Evolutionary conservation across 2,329 filamentous ascomycete genomes (phyloP), one percentile per base, ranked within the genome.

Genomic region (Zasmidium cellare): DNA sequence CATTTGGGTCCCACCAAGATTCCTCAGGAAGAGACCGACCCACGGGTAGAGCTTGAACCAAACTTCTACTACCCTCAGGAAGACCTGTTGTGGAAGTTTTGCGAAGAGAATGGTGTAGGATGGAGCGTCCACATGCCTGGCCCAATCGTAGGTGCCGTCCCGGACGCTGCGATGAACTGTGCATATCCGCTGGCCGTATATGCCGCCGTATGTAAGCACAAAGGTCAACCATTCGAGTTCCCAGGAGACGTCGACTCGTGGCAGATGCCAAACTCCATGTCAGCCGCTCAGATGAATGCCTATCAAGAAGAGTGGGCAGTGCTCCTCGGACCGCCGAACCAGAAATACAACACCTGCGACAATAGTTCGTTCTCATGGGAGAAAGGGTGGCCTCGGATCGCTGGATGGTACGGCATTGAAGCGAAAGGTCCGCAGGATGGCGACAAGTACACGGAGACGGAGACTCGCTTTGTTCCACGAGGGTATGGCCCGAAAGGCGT

Each of bases 61-160:
- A 83, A 84, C 67, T 84, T 84, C 68, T 84, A 84, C 73, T 84
- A 82, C 61, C 66, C 74, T 0, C 81, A 84, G 67, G 81, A 84
- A 71, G 80, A 84, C 59, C 68, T 72, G 2, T 71, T 84, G 3
- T 71, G 67, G 24, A 62, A 69, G 0, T 83, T 74, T 62, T 79
- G 79, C 63, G 59, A 68, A n/a, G 61, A 69, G 1, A 70, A 77
- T 6, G 60, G 62, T 14, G 69, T 70, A 14, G 65, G 66, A 12
- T 83, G 77, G 77, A 82, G 76, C 56, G 68, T 82, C 5, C 75
- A 75, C 12, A 77, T 79, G 64, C 81, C 81, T 0, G 76, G 75
- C 0, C 76, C 73, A 51, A 80, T 84, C 54, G 65, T 80, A 14
- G 80, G 80, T 7, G 78, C 79, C 1, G 80, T 82, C 0, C 77